Evolutionary conservation across 805 yeast species (phyloP).

Genomic region (Nakazawaea pomicola): DNA sequence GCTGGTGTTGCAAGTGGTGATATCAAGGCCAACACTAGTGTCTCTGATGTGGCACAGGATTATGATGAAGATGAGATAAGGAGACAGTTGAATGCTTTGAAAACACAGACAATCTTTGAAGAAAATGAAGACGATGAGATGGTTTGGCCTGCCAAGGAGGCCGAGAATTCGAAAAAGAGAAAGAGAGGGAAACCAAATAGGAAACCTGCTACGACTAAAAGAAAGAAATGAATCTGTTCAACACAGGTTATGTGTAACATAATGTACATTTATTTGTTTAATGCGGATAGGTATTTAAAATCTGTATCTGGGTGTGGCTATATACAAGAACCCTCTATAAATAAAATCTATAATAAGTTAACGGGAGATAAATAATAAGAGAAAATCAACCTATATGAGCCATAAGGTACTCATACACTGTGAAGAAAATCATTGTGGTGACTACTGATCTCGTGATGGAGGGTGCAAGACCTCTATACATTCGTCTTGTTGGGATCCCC

Average conservation of each 20-base stretch:
- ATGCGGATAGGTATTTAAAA: no score
- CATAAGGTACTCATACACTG: constrained; percentile 67
- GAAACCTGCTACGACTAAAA: no score
- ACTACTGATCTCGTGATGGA: constrained; percentile 66
- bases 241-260: no score
- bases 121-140: constrained; percentile 5
- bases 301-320: no score
- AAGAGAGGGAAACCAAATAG: constrained; percentile 18
- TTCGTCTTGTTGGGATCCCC: constrained; percentile 37
- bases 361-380: neutral
- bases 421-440: constrained; percentile 72
- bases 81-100: neutral
- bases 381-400: constrained; percentile 30
- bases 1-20: constrained; percentile 19
- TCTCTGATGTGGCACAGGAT: constrained; percentile 14
- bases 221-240: no score
- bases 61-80: constrained; percentile 7
- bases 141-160: no score
- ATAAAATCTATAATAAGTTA: neutral
- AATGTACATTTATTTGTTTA: no score
- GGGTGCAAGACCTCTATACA: constrained; percentile 77
- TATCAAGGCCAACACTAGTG: constrained; percentile 10
- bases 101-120: neutral
- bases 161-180: neutral
- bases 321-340: neutral